Conservation (phyloP, 2,329 filamentous ascomycete genomes). For the Paecilomyces dactylethromorphus region DNA sequence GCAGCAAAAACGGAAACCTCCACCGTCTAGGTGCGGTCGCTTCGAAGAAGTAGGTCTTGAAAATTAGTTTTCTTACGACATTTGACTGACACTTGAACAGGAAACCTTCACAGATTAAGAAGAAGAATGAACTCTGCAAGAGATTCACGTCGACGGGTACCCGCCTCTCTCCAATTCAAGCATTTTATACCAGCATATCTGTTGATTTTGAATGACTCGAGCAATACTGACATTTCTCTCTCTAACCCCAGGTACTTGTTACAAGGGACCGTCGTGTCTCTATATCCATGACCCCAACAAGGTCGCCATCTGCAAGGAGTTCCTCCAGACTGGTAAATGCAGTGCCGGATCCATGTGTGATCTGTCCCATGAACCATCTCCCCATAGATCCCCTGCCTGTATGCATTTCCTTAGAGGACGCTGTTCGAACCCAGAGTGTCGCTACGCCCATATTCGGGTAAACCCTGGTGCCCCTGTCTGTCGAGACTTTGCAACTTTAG, state of each 20-base stretch:
- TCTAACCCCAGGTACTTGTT: constrained; percentile 65
- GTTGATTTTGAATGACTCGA: constrained; percentile 1
- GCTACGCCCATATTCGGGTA: constrained; percentile 77
- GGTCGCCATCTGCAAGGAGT: constrained; percentile 85
- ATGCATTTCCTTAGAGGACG: constrained; percentile 84
- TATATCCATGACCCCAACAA: constrained; percentile 79
- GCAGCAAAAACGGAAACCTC: constrained; percentile 83
- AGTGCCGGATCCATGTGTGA: constrained; percentile 73
- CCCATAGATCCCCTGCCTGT: constrained; percentile 81
- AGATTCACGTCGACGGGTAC: constrained; percentile 52
- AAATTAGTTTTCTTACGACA: constrained; percentile 7
- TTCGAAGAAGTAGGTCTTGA: constrained; percentile 62
- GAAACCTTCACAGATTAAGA: constrained; percentile 50
- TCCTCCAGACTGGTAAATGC: constrained; percentile 73
- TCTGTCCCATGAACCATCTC: constrained; percentile 77
- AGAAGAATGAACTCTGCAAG: constrained; percentile 68
- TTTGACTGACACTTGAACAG: constrained; percentile 15
- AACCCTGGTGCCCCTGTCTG: constrained; percentile 74
- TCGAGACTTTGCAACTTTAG: constrained; percentile 73
- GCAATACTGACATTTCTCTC: constrained; percentile 23
- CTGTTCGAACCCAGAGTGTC: constrained; percentile 80
- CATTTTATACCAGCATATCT: not conserved
- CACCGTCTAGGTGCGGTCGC: constrained; percentile 70
- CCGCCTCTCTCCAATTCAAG: constrained; percentile 21
- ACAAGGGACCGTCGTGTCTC: constrained; percentile 71